phyloP scores from a whole-genome alignment of 2,329 filamentous ascomycete species.

The Aspergillus proliferans region DNA sequence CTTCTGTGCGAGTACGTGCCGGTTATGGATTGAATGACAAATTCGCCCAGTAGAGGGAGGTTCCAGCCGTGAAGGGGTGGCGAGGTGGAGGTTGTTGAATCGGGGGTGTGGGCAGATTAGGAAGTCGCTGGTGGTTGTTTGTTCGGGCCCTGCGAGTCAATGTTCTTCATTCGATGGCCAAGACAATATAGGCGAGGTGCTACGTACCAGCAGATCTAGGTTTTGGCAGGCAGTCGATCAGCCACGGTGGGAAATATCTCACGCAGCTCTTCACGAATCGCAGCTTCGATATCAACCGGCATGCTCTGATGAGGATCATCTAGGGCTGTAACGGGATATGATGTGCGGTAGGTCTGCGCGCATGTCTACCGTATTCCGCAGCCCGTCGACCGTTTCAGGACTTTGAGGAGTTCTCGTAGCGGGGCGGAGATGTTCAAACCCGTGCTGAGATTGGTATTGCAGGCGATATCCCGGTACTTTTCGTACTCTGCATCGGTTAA shows the following conservation, averaged over 20 bases:
- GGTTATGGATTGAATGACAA: not conserved
- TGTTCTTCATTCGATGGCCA: not conserved
- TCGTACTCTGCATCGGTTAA: not conserved
- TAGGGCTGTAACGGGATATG: not conserved
- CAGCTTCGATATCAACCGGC: not conserved
- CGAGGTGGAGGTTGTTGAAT: not conserved
- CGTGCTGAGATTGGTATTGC: not conserved
- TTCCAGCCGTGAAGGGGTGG: not conserved
- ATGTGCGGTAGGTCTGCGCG: not conserved
- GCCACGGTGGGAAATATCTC: not conserved
- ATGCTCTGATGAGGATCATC: not conserved
- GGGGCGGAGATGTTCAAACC: not conserved
- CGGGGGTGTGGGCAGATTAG: not conserved
- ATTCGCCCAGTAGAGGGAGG: not conserved
- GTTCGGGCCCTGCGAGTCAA: not conserved
- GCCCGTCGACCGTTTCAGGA: not conserved
- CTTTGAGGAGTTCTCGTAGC: not conserved
- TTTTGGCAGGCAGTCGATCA: not conserved
- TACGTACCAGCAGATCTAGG: not conserved
- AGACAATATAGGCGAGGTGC: not conserved
- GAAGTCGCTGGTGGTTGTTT: not conserved
- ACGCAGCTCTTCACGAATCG: not conserved
- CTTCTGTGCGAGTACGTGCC: not conserved
- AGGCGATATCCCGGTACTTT: not conserved
- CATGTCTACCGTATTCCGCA: not conserved